Base-by-base conservation (phyloP, 2,329 filamentous ascomycete species). In the Colletotrichum zoysiae region DNA sequence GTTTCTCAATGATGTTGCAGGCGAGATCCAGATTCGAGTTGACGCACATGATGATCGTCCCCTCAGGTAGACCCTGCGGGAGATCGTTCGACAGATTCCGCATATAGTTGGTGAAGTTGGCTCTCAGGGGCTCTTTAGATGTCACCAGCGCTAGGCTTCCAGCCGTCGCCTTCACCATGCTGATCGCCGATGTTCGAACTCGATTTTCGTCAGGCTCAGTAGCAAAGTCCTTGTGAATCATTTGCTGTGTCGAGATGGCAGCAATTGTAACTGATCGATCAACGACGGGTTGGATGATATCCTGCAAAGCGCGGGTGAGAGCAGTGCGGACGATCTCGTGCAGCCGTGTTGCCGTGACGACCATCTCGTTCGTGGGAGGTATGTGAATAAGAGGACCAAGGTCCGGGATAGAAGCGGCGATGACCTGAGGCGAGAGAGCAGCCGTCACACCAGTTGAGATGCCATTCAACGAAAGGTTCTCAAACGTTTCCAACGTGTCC, bases 191-290 rank as follows among this genome's bases (percentile, higher is more conserved):
- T 62, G 91, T 92, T 64, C 95, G 92, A 65, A 98, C 88, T 73
- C 94, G 93, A 75, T 93, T 93, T 82, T 97, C 94, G 77, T 98
- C 95, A 3, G 92, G 90, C 78, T 99, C 97, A 65, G 95, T 97
- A 0, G 94, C 93, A 79, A 98, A 99, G 80, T 99, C 96, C 80
- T 99, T 99, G 76, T 93, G 91, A 53, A 99, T 93, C 82, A 99
- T 93, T 81, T 98, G 95, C 73, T 95, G 93, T 0, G 97, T 98
- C 3, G 95, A 97, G 72, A 99, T 98, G 1, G 95, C 95, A 57
- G 96, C 96, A 79, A 99, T 99, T 0, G 97, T 98, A 50, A 99
- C 95, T 2, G 96, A 99, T 66, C 96, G 90, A 80, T 99, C 97
- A 18, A 99, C 97, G 1, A 99, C 96, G 33, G 96, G 97, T 65